phyloP scores from a whole-genome alignment of 371 early-diverging fungal species.

The Lichtheimia corymbifera region DNA sequence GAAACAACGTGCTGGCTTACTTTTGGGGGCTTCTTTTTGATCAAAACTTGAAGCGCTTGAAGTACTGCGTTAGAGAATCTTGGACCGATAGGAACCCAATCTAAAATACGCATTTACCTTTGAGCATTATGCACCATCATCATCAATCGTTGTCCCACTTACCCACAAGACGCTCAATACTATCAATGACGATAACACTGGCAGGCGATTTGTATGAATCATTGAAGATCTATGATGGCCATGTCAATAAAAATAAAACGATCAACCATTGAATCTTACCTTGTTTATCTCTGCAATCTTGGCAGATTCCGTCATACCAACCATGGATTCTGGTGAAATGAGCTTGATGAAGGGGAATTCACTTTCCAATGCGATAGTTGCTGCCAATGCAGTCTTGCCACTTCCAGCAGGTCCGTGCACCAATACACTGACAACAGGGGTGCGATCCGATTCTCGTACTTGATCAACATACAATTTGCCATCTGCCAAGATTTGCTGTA shows the following conservation, averaged over 20 bases:
- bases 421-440: constrained; percentile 87
- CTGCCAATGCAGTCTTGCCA: constrained; percentile 99
- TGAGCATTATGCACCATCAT: not conserved
- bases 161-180: constrained; percentile 93
- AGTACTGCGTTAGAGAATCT: constrained; percentile 97
- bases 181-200: constrained; percentile 96
- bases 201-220: constrained; percentile 98
- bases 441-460: constrained; percentile 79
- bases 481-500: constrained; percentile 76
- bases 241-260: not conserved
- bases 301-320: constrained; percentile 93
- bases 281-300: constrained; percentile 94
- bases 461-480: constrained; percentile 86
- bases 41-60: constrained; percentile 91
- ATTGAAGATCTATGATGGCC: constrained; percentile 66
- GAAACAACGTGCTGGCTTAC: constrained; percentile 18
- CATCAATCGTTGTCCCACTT: constrained; percentile 5
- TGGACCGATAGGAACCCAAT: constrained; percentile 98
- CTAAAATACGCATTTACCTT: constrained; percentile 34
- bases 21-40: constrained; percentile 92
- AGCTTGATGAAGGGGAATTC: constrained; percentile 99
- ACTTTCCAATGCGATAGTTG: constrained; percentile 92
- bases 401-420: constrained; percentile 88
- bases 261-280: constrained; percentile 25
- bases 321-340: constrained; percentile 96